These are phyloP conservation scores for Paraurostyla sp. DNA, from an alignment of 73 alveolate species.

Conservation along the genomic window DNA sequence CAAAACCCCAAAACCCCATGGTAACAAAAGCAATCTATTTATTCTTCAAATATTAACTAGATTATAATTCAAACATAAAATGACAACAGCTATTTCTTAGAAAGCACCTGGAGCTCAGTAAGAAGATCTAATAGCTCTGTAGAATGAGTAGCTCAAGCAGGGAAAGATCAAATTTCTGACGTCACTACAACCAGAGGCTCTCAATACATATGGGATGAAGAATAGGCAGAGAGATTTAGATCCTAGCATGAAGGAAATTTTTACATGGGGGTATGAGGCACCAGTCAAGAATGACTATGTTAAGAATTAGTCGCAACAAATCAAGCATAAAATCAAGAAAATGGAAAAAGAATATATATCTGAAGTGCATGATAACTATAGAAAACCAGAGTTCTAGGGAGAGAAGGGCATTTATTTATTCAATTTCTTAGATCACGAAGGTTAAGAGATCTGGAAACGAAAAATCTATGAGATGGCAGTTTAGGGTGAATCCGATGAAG, in stretches of 20 bases:
- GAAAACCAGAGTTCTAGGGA: constrained; percentile 37
- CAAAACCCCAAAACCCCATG: too few species aligned
- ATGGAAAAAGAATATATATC: constrained; percentile 35
- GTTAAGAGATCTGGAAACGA: constrained; percentile 7
- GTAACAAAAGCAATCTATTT: too few species aligned
- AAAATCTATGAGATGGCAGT: constrained; percentile 44
- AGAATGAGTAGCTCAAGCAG: constrained; percentile 14
- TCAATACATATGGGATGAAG: neutral
- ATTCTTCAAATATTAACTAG: too few species aligned
- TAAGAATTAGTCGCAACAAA: neutral
- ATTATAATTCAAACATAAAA: too few species aligned
- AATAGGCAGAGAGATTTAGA: constrained; percentile 1
- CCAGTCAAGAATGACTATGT: constrained; percentile 38
- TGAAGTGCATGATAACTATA: constrained; percentile 52
- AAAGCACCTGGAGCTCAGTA: neutral
- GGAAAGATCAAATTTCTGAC: constrained; percentile 27
- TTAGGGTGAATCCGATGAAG: constrained; percentile 24
- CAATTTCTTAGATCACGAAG: constrained; percentile 34
- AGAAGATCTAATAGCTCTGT: neutral
- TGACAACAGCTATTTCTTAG: constrained; percentile 39
- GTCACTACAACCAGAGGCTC: constrained; percentile 17
- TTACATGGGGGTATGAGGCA: constrained; percentile 61
- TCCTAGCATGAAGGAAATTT: constrained; percentile 45
- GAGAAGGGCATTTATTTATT: constrained; percentile 25
- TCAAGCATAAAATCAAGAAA: constrained; percentile 31